Evolutionary conservation across 352 stramenopile genomes (phyloP).

Genomic region (Phytophthora fragariae): DNA sequence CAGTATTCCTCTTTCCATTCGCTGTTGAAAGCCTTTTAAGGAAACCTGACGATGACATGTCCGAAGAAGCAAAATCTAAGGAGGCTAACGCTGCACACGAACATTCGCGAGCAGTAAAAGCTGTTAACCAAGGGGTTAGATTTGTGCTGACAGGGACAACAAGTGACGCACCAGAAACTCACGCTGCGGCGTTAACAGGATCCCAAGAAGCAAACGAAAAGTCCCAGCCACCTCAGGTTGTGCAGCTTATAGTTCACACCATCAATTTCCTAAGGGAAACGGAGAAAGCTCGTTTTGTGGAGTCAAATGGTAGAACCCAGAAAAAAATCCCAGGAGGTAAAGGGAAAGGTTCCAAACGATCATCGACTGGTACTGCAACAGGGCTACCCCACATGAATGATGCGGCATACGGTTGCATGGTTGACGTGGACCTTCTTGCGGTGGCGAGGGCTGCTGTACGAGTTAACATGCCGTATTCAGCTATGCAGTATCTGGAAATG

Average conservation of each 20-base stretch:
- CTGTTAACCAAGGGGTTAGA: constrained; percentile 54
- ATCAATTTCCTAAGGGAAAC: constrained; percentile 86
- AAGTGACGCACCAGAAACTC: not conserved
- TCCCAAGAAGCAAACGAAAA: constrained; percentile 1
- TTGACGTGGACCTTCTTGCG: constrained; percentile 71
- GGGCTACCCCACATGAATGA: constrained; percentile 27
- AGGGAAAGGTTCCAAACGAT: constrained; percentile 28
- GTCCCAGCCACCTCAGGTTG: constrained; percentile 47
- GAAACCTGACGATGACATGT: constrained; percentile 10
- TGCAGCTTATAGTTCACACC: constrained; percentile 80
- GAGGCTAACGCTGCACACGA: constrained; percentile 3
- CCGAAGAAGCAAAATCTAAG: constrained; percentile 1
- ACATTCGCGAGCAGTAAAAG: constrained; percentile 18
- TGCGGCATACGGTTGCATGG: constrained; percentile 60
- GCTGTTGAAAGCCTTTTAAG: constrained; percentile 53
- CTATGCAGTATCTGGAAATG: constrained; percentile 92
- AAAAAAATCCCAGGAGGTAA: constrained; percentile 17
- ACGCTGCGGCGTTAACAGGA: not conserved
- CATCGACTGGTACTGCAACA: constrained; percentile 5
- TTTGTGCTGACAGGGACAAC: constrained; percentile 44
- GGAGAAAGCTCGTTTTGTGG: constrained; percentile 77
- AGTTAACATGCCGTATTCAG: constrained; percentile 89
- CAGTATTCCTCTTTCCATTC: constrained; percentile 83
- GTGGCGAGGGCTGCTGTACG: constrained; percentile 69
- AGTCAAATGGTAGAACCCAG: constrained; percentile 53